phyloP scores from a whole-genome alignment of 768 basidiomycete species.

The Kwoniella heveanensis region DNA sequence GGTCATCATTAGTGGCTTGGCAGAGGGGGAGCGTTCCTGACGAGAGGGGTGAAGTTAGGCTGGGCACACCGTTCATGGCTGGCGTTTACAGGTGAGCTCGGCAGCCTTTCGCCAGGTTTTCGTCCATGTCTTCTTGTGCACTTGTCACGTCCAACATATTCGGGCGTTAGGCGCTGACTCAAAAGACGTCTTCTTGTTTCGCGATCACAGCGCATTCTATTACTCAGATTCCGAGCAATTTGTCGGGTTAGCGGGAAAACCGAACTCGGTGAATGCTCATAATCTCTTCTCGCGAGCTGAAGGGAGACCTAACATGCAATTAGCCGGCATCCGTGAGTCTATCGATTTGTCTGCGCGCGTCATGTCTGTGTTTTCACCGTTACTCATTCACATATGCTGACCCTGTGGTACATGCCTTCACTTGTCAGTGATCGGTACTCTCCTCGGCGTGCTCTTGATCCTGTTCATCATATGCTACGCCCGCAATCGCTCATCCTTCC shows the following conservation, averaged over 20 bases:
- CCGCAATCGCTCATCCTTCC: constrained; percentile 51
- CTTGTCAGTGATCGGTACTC: constrained; percentile 66
- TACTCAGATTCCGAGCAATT: constrained; percentile 37
- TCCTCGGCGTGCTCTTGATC: constrained; percentile 76
- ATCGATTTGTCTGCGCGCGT: not conserved
- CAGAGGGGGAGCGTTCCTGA: constrained; percentile 45
- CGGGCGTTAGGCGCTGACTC: not conserved
- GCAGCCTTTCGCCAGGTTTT: too few relatives aligned
- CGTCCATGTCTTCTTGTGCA: too few relatives aligned
- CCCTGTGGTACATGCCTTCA: not conserved
- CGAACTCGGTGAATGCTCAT: constrained; percentile 40
- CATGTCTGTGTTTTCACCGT: too few relatives aligned
- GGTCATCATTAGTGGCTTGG: constrained; percentile 49
- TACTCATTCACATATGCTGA: too few relatives aligned
- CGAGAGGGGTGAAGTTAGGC: constrained; percentile 39
- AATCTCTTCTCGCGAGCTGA: constrained; percentile 26
- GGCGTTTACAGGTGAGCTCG: constrained; percentile 53
- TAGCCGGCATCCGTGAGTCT: constrained; percentile 44
- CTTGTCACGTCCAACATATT: too few relatives aligned
- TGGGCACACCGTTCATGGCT: constrained; percentile 53
- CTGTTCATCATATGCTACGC: constrained; percentile 71
- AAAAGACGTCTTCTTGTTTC: too few relatives aligned
- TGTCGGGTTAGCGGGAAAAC: constrained; percentile 53
- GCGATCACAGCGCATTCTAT: constrained; percentile 32
- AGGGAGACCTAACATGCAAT: constrained; percentile 29